These are phyloP conservation scores for Sphaerosporella brunnea DNA, from an alignment of 495 filamentous ascomycete species.

Conservation along the genomic window DNA sequence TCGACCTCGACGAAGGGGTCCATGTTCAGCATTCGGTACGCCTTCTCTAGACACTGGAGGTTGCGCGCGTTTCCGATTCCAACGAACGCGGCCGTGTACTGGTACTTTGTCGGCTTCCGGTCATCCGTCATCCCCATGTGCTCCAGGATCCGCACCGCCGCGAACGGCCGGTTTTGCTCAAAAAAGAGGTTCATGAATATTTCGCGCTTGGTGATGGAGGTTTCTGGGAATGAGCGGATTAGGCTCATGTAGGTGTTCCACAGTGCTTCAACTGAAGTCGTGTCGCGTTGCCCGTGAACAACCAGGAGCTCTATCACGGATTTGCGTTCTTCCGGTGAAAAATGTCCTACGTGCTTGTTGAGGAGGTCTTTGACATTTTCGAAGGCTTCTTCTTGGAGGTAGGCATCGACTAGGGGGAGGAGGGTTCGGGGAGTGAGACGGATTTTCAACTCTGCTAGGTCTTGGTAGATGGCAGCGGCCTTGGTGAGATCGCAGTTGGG, in stretches of 20 bases:
- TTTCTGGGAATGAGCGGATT: slow-evolving; percentile 62
- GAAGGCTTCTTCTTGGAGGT: slow-evolving; percentile 54
- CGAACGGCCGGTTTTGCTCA: slow-evolving; percentile 51
- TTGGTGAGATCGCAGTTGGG: background rate
- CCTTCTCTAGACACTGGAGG: slow-evolving; percentile 44
- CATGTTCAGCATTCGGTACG: slow-evolving; percentile 86
- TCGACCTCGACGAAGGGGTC: slow-evolving; percentile 59
- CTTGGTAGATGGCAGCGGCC: slow-evolving; percentile 37
- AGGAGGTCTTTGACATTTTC: slow-evolving; percentile 64
- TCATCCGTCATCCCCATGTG: slow-evolving; percentile 50
- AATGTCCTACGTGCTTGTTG: slow-evolving; percentile 44
- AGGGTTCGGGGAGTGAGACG: slow-evolving; percentile 55
- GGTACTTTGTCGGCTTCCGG: slow-evolving; percentile 51
- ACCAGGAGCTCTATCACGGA: slow-evolving; percentile 45
- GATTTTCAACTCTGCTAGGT: slow-evolving; percentile 52
- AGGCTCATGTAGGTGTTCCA: slow-evolving; percentile 76
- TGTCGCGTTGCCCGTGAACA: slow-evolving; percentile 43
- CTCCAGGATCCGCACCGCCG: slow-evolving; percentile 69
- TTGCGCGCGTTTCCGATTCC: slow-evolving; percentile 53
- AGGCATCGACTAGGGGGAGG: slow-evolving; percentile 46
- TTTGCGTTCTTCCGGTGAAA: slow-evolving; percentile 44
- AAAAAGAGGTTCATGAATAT: slow-evolving; percentile 74
- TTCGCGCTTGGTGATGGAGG: slow-evolving; percentile 39
- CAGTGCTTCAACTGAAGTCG: slow-evolving; percentile 39
- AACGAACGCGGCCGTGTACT: slow-evolving; percentile 58